Conservation (phyloP, 805 yeast genomes). For the Lachancea lanzarotensis region DNA sequence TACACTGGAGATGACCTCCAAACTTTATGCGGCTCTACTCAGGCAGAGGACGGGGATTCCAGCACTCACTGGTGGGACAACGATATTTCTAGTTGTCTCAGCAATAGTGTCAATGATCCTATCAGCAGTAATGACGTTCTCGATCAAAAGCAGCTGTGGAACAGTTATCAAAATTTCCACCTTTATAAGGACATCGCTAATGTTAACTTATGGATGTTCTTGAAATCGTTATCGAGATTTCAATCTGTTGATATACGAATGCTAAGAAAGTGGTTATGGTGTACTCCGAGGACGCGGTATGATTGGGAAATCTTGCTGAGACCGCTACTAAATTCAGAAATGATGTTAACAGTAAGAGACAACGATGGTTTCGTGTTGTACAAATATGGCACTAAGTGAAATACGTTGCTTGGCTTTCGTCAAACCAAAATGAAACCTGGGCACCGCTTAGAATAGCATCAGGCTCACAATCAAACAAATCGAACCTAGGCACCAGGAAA, state of each 20-base stretch:
- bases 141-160: slow-evolving; percentile 15
- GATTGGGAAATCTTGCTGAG: slow-evolving; percentile 35
- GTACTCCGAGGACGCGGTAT: slow-evolving; percentile 33
- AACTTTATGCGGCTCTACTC: slow-evolving; percentile 15
- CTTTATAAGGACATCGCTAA: slow-evolving; percentile 33
- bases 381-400: slow-evolving; percentile 22
- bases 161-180: slow-evolving; percentile 24
- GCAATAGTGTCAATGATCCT: slow-evolving; percentile 10
- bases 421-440: no score
- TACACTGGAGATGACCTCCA: slow-evolving; percentile 22
- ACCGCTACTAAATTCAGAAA: slow-evolving; percentile 32
- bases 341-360: slow-evolving; percentile 34
- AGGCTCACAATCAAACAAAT: not conserved
- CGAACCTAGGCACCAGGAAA: not conserved
- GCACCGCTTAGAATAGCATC: not conserved
- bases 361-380: slow-evolving; percentile 39
- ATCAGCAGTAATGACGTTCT: not conserved
- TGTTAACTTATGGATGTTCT: slow-evolving; percentile 32
- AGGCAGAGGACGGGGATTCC: not conserved
- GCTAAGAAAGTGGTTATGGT: slow-evolving; percentile 33
- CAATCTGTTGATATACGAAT: slow-evolving; percentile 33
- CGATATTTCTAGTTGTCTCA: slow-evolving; percentile 18
- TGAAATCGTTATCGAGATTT: slow-evolving; percentile 29
- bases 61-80: slow-evolving; percentile 24
- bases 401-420: not conserved